Percentiles rank a stretch among this genome's conserved stretches.
phyloP scores from a whole-genome alignment of 2,329 filamentous ascomycete species.

The Colletotrichum noveboracense region DNA sequence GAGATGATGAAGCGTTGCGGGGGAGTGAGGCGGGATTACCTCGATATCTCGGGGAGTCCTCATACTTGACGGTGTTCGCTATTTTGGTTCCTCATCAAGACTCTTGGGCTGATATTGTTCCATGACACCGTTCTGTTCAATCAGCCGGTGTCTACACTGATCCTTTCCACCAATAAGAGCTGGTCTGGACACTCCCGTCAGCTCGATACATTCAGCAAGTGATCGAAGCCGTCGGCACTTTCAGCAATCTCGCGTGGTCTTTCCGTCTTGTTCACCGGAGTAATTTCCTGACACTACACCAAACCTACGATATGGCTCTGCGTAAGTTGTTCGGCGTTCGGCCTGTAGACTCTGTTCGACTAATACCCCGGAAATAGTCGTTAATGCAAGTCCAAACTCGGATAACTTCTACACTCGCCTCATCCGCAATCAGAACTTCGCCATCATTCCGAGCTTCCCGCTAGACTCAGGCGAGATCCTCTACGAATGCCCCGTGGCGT shows the following conservation, averaged over 20 bases:
- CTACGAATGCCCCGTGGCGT: slow-evolving; percentile 74
- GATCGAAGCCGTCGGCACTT: background rate
- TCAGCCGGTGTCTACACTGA: background rate
- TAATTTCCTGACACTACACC: background rate
- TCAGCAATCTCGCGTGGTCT: background rate
- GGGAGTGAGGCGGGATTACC: background rate
- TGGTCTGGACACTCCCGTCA: background rate
- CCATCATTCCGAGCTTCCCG: slow-evolving; percentile 84
- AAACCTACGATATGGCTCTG: background rate
- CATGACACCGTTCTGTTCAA: background rate
- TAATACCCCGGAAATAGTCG: background rate
- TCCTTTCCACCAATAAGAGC: background rate
- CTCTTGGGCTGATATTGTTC: background rate
- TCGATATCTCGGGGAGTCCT: background rate
- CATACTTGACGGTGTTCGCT: background rate
- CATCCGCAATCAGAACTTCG: slow-evolving; percentile 87
- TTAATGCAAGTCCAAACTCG: slow-evolving; percentile 40
- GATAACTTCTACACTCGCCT: slow-evolving; percentile 90
- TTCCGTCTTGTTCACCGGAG: background rate
- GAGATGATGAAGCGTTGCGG: background rate
- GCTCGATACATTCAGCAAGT: background rate
- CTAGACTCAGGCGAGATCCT: slow-evolving; percentile 90
- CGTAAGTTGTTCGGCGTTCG: background rate
- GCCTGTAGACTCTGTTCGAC: background rate
- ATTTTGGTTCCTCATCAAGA: background rate